phyloP scores from a whole-genome alignment of 495 filamentous ascomycete species.

The Venustampulla echinocandica region DNA sequence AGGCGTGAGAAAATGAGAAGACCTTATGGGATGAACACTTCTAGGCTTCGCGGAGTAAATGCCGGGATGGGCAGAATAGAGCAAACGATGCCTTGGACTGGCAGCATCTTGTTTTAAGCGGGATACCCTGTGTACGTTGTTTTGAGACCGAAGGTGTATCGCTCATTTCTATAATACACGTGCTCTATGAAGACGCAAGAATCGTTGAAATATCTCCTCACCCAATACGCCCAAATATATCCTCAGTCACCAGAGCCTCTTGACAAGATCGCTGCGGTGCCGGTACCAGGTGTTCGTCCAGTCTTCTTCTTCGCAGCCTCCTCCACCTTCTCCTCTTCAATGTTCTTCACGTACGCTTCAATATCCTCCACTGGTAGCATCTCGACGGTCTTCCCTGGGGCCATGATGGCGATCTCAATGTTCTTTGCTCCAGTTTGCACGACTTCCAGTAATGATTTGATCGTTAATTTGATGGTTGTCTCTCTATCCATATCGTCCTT shows the following conservation, averaged over 20 bases:
- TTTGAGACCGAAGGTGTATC: slow-evolving; percentile 11
- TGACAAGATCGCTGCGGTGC: slow-evolving; percentile 70
- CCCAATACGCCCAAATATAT: slow-evolving; percentile 1
- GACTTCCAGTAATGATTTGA: slow-evolving; percentile 96
- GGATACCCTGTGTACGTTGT: neutral
- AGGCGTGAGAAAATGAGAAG: neutral
- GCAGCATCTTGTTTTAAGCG: too few species aligned
- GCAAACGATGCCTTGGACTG: neutral
- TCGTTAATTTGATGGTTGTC: slow-evolving; percentile 91
- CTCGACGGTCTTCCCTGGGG: slow-evolving; percentile 83
- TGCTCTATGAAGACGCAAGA: slow-evolving; percentile 15
- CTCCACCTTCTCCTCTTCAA: slow-evolving; percentile 98
- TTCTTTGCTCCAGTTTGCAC: slow-evolving; percentile 99
- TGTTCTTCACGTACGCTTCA: slow-evolving; percentile 92
- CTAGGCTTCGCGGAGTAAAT: too few species aligned
- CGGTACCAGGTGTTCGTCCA: slow-evolving; percentile 64
- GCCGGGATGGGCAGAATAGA: neutral
- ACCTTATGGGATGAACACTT: neutral
- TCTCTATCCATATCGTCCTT: slow-evolving; percentile 94
- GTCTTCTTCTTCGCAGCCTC: slow-evolving; percentile 96
- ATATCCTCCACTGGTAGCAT: slow-evolving; percentile 94
- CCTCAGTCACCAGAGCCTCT: slow-evolving; percentile 29
- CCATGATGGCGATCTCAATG: slow-evolving; percentile 98
- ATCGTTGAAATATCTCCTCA: neutral
- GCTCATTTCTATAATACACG: slow-evolving; percentile 24